Evolutionary conservation across 2,329 filamentous ascomycete genomes (phyloP).

Genomic region (Penicillium hordei): DNA sequence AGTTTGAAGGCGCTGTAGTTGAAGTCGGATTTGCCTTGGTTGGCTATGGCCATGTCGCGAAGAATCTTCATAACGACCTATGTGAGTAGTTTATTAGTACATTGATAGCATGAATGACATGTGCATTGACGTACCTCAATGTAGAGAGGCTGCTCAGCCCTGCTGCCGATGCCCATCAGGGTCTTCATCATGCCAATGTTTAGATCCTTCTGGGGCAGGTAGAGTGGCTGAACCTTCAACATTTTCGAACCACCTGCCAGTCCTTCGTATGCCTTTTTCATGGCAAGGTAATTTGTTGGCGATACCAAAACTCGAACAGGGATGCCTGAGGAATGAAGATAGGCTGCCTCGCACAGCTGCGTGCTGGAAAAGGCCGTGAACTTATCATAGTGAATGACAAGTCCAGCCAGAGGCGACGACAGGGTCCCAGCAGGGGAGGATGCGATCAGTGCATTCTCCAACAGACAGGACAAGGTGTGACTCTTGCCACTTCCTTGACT

Average conservation of each 20-base stretch:
- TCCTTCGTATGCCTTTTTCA: slow-evolving; percentile 45
- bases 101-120: background rate
- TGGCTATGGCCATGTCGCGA: slow-evolving; percentile 49
- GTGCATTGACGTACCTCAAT: slow-evolving; percentile 38
- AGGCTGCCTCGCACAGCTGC: slow-evolving; percentile 56
- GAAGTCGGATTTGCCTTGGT: slow-evolving; percentile 39
- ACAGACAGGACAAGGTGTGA: slow-evolving; percentile 59
- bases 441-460: slow-evolving; percentile 46
- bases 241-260: slow-evolving; percentile 34
- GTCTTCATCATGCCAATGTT: slow-evolving; percentile 55
- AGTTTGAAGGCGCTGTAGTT: slow-evolving; percentile 49
- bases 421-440: slow-evolving; percentile 44
- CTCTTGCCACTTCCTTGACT: slow-evolving; percentile 64
- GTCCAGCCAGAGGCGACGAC: slow-evolving; percentile 49
- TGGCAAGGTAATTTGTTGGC: slow-evolving; percentile 46
- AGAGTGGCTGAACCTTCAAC: slow-evolving; percentile 45
- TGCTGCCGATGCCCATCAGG: slow-evolving; percentile 54
- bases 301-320: slow-evolving; percentile 55
- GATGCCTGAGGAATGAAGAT: slow-evolving; percentile 50
- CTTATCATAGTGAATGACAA: slow-evolving; percentile 59
- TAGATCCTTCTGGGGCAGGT: slow-evolving; percentile 50
- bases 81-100: background rate
- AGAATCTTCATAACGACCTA: slow-evolving; percentile 51
- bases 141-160: slow-evolving; percentile 51
- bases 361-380: slow-evolving; percentile 40